Evolutionary conservation across 306 rosid genomes (phyloP).

Genomic region (Pterocarpus santalinus): DNA sequence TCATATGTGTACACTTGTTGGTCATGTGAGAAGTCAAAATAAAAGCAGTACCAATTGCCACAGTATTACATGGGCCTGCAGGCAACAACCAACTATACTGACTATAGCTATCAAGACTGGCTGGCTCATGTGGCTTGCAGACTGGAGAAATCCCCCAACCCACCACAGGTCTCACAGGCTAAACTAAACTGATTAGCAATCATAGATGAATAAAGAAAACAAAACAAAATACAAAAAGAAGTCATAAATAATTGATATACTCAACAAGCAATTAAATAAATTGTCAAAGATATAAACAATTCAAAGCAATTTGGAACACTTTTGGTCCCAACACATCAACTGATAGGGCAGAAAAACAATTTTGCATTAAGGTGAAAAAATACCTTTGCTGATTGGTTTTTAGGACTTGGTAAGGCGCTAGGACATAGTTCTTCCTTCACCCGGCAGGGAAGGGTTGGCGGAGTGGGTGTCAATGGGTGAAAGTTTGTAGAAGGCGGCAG

Average conservation of each 20-base stretch:
- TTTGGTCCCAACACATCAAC: neutral
- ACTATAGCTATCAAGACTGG: too few relatives aligned
- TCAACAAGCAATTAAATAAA: neutral
- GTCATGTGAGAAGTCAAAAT: neutral
- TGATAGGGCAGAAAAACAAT: neutral
- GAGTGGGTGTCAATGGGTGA: constrained; percentile 73
- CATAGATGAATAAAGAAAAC: too few relatives aligned
- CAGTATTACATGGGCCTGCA: neutral
- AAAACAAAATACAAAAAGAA: too few relatives aligned
- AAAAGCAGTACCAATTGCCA: constrained; percentile 7
- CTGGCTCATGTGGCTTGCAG: too few relatives aligned
- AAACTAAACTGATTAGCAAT: too few relatives aligned
- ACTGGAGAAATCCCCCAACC: too few relatives aligned
- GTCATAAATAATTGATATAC: too few relatives aligned
- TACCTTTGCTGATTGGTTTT: constrained; percentile 78
- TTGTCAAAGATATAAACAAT: neutral
- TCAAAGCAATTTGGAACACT: constrained; percentile 11
- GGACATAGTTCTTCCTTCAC: constrained; percentile 85
- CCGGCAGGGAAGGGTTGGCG: constrained; percentile 64
- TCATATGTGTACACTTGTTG: neutral
- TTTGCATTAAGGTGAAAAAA: constrained; percentile 7
- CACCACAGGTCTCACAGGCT: too few relatives aligned
- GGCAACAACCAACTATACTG: constrained; percentile 4
- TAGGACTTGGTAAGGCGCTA: constrained; percentile 65
- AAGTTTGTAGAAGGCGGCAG: constrained; percentile 64